phyloP scores from a whole-genome alignment of 371 early-diverging fungal genomes.

The Apophysomyces elegans region DNA sequence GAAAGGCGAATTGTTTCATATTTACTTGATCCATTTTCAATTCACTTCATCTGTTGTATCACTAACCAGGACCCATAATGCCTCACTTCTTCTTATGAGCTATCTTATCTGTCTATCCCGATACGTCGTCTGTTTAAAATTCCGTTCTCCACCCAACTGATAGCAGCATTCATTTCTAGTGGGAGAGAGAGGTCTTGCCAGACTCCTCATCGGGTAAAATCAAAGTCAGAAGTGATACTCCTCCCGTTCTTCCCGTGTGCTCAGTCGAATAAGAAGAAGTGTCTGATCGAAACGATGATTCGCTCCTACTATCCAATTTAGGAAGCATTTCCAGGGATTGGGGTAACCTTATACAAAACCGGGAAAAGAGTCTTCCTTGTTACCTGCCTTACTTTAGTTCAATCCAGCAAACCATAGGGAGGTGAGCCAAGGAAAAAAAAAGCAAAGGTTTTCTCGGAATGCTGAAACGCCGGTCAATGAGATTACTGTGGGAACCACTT shows the following conservation, averaged over 20 bases:
- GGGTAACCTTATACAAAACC: not conserved
- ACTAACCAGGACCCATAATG: too few relatives aligned
- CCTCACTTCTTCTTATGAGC: too few relatives aligned
- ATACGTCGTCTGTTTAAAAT: not conserved
- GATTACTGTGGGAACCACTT: not conserved
- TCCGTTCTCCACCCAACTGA: not conserved
- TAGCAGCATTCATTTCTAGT: not conserved
- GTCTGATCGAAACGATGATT: not conserved
- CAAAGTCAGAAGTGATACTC: constrained; percentile 6
- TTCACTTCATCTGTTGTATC: too few relatives aligned
- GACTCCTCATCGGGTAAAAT: constrained; percentile 7
- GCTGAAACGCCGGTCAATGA: not conserved
- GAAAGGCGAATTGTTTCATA: too few relatives aligned
- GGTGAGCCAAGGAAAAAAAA: not conserved
- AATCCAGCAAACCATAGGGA: too few relatives aligned
- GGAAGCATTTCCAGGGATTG: constrained; percentile 5
- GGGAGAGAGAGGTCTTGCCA: not conserved
- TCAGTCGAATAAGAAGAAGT: constrained; percentile 2
- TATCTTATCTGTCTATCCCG: constrained; percentile 7
- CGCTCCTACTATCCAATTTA: not conserved
- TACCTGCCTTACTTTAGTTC: too few relatives aligned
- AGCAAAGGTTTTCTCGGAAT: not conserved
- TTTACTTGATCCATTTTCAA: too few relatives aligned
- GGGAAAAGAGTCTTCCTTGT: not conserved
- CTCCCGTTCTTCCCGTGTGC: not conserved